Conservation (phyloP, 352 stramenopile species). For the Globisporangium yorkense region DNA sequence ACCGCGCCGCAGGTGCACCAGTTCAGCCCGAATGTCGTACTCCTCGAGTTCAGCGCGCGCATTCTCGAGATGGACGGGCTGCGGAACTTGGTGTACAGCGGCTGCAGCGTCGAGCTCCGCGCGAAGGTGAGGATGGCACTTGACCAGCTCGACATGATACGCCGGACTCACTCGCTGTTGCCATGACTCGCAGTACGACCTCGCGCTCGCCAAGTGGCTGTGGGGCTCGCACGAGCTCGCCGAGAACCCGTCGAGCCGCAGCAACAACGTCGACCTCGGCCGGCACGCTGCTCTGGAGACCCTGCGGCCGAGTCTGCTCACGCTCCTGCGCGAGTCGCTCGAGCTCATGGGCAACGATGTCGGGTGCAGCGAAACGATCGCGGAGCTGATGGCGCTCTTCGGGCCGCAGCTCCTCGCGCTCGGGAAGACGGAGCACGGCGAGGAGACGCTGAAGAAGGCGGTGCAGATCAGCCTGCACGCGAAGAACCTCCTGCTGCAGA, state of each 20-base stretch:
- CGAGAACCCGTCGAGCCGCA: neutral
- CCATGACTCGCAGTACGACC: slow-evolving; percentile 40
- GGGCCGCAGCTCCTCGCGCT: slow-evolving; percentile 41
- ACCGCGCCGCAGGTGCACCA: slow-evolving; percentile 22
- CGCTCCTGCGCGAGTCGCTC: slow-evolving; percentile 42
- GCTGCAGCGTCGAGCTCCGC: slow-evolving; percentile 45
- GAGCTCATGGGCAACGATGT: slow-evolving; percentile 35
- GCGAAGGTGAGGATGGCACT: slow-evolving; percentile 32
- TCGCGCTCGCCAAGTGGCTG: slow-evolving; percentile 66
- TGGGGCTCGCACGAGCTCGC: slow-evolving; percentile 53
- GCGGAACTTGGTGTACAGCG: slow-evolving; percentile 31
- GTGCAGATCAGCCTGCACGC: slow-evolving; percentile 41
- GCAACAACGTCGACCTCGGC: slow-evolving; percentile 8
- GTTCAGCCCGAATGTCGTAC: slow-evolving; percentile 37
- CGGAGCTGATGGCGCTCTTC: slow-evolving; percentile 68
- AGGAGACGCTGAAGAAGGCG: slow-evolving; percentile 56
- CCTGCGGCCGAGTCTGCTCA: slow-evolving; percentile 33
- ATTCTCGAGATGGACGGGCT: slow-evolving; percentile 42
- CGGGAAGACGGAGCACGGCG: slow-evolving; percentile 36
- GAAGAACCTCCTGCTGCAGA: slow-evolving; percentile 74
- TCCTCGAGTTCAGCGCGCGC: slow-evolving; percentile 47
- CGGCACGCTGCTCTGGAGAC: slow-evolving; percentile 32
- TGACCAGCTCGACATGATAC: no score
- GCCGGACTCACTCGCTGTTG: neutral
- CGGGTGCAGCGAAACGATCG: slow-evolving; percentile 48